Base-by-base conservation (phyloP, 2,329 filamentous ascomycete genomes). In the Huntiella decipiens region DNA sequence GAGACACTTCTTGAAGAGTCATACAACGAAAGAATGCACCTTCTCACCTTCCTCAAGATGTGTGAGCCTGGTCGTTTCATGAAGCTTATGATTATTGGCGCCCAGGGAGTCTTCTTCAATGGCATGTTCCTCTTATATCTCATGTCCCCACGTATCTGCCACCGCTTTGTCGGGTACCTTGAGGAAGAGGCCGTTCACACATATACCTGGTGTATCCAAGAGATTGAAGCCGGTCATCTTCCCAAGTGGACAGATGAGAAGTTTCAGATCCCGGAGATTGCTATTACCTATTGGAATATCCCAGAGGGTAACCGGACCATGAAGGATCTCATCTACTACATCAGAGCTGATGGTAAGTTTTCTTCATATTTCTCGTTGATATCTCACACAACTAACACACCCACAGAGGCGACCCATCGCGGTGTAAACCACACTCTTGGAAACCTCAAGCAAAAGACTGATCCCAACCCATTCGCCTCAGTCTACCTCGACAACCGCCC, bases 171-270 rank as follows among this genome's bases (percentile, higher is more conserved):
- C 45, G 91, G 87, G 1, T 96, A 96, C 55, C 75, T 98, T 10
- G 91, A 98, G 62, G 91, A 98, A 60, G 91, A 98, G 62, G 91
- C 91, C 6, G 88, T 96, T 1, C 73, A 93, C 57, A 98, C 91
- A 0, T 98, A 98, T 65, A 91, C 85, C 0, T 77, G 86, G 43
- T 83, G 85, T 50, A 82, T 96, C 55, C 68, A 77, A 53, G 91
- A 96, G 57, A 73, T 98, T 17, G 87, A 96, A 49, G 70, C 72
- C 2, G 88, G 88, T n/a, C 73, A 75, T 49, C 66, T 95, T 11
- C 86, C 87, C 1, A 76, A 76, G 54, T 98, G 91, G 87, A 67
- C 74, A 19, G 68, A 74, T 50, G 62, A 65, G 1, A 71, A 77
- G 5, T 78, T 93, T 56, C 55, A 70, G 45, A 84, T 91, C 2